Base-by-base conservation (phyloP, 768 basidiomycete species). In the Termitomyces sp. region DNA sequence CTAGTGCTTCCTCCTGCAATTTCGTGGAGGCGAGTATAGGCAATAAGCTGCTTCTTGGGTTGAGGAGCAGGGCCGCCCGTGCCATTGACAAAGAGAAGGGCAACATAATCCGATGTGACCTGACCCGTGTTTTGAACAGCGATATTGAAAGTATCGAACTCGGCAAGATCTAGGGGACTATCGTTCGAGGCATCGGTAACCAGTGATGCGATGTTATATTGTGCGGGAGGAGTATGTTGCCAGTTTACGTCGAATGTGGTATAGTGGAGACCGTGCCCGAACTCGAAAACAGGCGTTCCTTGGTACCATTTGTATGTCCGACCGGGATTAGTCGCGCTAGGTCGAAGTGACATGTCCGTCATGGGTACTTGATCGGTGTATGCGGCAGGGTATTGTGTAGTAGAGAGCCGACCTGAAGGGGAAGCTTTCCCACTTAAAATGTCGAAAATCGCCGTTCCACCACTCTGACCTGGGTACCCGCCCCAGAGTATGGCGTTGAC, bases 281-380 rank as follows among this genome's bases (percentile, higher is more conserved):
- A 83, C 51, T 76, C 73, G 62, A 74, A 80, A 18, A 82, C 70
- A n/a, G 81, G 76, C 15, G 71, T 70, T 13, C 74, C 79, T 22
- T 69, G 72, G 68, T 75, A 83, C 82, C 81, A 85, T 57, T 76
- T 80, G 67, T 83, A 83, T 9, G 82, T 83, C 32, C 82, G 73
- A 11, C 82, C 82, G 0, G 82, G 81, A 58, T 74, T 79, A 44
- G 70, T 70, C 29, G 66, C 58, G 60, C 71, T 76, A 7, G 81
- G 78, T 20, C 78, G 80, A 35, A 83, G 65, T 2, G 64, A 70
- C 81, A 84, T 84, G 66, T 84, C 78, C 5, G 82, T 83, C 81
- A 83, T 83, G 1, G 71, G 70, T 16, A 83, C 70, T 57, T 76
- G 67, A 51, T 75, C 62, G 15, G 75, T 70, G 62, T 78, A 84